Conservation (phyloP, 2,329 filamentous ascomycete species). For the Xylaria sp. region DNA sequence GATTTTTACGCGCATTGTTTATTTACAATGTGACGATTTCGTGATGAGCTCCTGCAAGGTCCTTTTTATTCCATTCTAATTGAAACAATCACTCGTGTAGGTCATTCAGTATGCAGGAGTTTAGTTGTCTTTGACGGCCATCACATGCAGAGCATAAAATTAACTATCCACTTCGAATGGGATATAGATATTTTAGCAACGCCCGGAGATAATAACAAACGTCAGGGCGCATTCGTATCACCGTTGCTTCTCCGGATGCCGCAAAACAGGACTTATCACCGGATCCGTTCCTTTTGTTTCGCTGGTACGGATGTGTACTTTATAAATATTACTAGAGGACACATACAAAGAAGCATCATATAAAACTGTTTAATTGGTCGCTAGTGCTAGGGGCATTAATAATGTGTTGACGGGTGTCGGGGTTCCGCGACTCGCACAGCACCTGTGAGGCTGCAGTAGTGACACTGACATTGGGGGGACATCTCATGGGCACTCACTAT, state of each 20-base stretch:
- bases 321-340: neutral
- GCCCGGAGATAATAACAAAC: neutral
- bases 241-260: neutral
- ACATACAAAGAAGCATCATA: neutral
- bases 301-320: neutral
- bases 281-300: too few relatives aligned
- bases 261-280: too few relatives aligned
- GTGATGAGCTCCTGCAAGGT: neutral
- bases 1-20: neutral
- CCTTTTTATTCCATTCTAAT: neutral
- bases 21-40: neutral
- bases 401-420: neutral
- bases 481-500: neutral
- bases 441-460: neutral
- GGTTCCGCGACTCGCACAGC: neutral
- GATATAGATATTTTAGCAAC: neutral
- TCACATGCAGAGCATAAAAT: slow-evolving; percentile 1
- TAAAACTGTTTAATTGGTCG: neutral
- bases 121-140: neutral
- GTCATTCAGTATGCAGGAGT: neutral
- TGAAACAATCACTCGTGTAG: neutral
- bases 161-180: neutral
- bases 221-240: neutral
- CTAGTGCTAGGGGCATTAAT: neutral
- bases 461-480: neutral